phyloP scores from a whole-genome alignment of 1,139 yeast species.

The Hanseniaspora gamundiae region DNA sequence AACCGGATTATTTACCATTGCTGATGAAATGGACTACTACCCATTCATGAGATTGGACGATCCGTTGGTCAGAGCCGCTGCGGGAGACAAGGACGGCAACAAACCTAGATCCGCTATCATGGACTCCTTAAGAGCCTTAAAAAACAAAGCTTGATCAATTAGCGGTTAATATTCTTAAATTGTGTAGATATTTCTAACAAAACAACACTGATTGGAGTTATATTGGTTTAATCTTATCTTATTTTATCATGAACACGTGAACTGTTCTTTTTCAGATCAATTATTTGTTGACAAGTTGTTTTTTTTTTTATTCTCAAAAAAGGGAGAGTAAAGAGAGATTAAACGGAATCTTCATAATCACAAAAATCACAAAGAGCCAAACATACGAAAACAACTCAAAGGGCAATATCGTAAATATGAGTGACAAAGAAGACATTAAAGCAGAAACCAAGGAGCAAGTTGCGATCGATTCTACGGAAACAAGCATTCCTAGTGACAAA shows the following conservation, averaged over 20 bases:
- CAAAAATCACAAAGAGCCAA: neutral
- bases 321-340: too few relatives aligned
- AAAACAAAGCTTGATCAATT: conserved; percentile 21
- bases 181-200: too few relatives aligned
- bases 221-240: too few relatives aligned
- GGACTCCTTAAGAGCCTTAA: conserved; percentile 56
- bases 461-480: conserved; percentile 6
- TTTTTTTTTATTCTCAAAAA: too few relatives aligned
- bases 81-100: conserved; percentile 35
- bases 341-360: conserved; percentile 25
- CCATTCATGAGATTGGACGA: conserved; percentile 80
- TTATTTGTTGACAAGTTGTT: too few relatives aligned
- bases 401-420: too few relatives aligned
- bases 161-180: too few relatives aligned
- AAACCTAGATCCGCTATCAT: conserved; percentile 41
- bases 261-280: too few relatives aligned
- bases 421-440: conserved; percentile 5
- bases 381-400: conserved; percentile 1
- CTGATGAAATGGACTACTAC: conserved; percentile 69
- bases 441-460: conserved; percentile 8
- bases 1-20: conserved; percentile 75
- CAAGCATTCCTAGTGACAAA: neutral
- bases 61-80: conserved; percentile 39
- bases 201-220: too few relatives aligned
- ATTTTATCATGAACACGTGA: too few relatives aligned